A percentile compares a stretch with the other conserved stretches of the same genome.
Conservation (phyloP, 2,329 filamentous ascomycete genomes). For the Dothiorella sarmentorum region DNA sequence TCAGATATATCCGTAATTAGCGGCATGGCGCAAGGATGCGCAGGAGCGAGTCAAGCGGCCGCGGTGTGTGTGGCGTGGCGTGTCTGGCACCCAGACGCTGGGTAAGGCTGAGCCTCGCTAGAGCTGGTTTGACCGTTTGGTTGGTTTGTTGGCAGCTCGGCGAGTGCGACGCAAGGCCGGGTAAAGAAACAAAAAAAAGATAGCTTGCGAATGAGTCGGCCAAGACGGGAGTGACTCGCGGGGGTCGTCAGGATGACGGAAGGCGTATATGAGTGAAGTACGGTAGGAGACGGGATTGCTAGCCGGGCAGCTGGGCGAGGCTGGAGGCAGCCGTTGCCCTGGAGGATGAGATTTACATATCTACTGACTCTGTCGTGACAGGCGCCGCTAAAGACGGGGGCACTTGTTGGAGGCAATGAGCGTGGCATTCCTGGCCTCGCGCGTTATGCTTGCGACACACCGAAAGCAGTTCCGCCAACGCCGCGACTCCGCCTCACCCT, state of each 20-base stretch:
- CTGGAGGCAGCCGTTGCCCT: background rate
- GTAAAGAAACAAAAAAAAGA: background rate
- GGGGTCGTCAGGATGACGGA: background rate
- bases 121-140: constrained; percentile 1
- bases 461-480: constrained; percentile 13
- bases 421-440: constrained; percentile 1
- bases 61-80: constrained; percentile 1
- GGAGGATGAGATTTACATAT: constrained; percentile 7
- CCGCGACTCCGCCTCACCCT: background rate
- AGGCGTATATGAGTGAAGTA: background rate
- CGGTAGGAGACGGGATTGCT: background rate
- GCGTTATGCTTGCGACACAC: constrained; percentile 10
- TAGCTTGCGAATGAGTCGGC: background rate
- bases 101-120: constrained; percentile 6
- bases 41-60: constrained; percentile 10
- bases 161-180: background rate
- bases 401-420: no score
- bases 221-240: background rate
- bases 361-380: constrained; percentile 15
- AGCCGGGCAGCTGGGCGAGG: background rate
- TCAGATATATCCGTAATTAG: constrained; percentile 20
- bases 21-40: constrained; percentile 16
- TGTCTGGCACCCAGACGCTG: no score
- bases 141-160: background rate
- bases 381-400: no score